Evolutionary conservation across 1,284 basidiomycete genomes (phyloP), one percentile per base, ranked within the genome.

Genomic region (Puccinia horiana): DNA sequence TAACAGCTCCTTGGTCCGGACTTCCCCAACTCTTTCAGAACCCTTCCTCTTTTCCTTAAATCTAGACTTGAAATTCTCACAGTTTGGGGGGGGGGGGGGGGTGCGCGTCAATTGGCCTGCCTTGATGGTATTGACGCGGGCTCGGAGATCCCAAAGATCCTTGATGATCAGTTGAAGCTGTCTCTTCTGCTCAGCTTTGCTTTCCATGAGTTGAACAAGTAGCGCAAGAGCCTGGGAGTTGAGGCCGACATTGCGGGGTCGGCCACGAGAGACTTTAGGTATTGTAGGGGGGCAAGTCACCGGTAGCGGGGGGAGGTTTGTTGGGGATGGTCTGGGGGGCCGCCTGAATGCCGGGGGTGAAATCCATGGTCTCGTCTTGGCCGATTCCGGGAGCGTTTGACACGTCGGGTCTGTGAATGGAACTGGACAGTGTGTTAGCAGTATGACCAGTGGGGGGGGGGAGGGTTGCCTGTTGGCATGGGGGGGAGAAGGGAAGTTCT

Each of bases 391-490:
- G 56, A 9, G 29, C 4, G 49, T 52, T 52, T 20, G 58, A 35
- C 32, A 32, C 58, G 58, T 63, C 32, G 18, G 2, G 4, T 32
- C 20, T 37, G 32, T 63, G 32, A 6, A 37, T 63, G 2, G 32
- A 63, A 16, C 29, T 35, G 26, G 6, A 9, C 4, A 29, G 26
- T 5, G 14, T 23, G 56, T 58, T 58, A 29, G n/a, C 56, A 2
- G 26, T 5, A n/a, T 18, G 2, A 29, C n/a, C 56, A 58, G 26
- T n/a, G 5, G 52, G 56, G 23, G 32, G 32, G 29, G 58, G 29
- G 58, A 32, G 58, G 58, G 29, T 63, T 32, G 58, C 58, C 58
- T 63, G 32, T 32, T 16, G 58, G 58, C 58, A 63, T 63, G 58
- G 32, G 29, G 58, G 58, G 32, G 11, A 14, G 32, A 32, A 18